Conservation (phyloP, 2,329 filamentous ascomycete species). For the Fusarium sp. region DNA sequence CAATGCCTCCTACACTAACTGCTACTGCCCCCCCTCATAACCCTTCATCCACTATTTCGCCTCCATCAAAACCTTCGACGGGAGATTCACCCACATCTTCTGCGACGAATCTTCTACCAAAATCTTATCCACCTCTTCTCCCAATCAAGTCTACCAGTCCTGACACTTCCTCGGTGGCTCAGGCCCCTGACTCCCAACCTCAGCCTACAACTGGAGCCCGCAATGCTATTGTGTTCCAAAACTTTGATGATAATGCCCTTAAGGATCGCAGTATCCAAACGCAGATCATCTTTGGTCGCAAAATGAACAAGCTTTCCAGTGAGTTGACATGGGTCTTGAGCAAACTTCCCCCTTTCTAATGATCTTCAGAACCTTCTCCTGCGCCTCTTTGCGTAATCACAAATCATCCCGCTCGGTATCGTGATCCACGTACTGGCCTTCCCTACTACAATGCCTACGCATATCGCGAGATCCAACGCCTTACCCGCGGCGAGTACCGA, state of each 20-base stretch:
- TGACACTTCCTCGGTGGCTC: slow-evolving; percentile 23
- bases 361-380: slow-evolving; percentile 62
- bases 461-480: slow-evolving; percentile 83
- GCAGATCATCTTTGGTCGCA: slow-evolving; percentile 69
- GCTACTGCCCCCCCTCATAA: slow-evolving; percentile 37
- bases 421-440: slow-evolving; percentile 86
- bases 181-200: slow-evolving; percentile 42
- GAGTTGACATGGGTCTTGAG: slow-evolving; percentile 47
- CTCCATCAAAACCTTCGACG: slow-evolving; percentile 9
- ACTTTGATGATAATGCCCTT: slow-evolving; percentile 69
- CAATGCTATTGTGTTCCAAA: slow-evolving; percentile 70
- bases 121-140: slow-evolving; percentile 10
- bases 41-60: slow-evolving; percentile 15
- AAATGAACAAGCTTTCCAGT: slow-evolving; percentile 70
- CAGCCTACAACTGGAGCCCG: slow-evolving; percentile 62
- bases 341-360: slow-evolving; percentile 12
- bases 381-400: slow-evolving; percentile 82
- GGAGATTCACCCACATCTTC: slow-evolving; percentile 7
- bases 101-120: slow-evolving; percentile 20
- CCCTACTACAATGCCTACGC: slow-evolving; percentile 84
- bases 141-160: slow-evolving; percentile 20
- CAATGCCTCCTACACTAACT: slow-evolving; percentile 37
- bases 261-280: slow-evolving; percentile 70
- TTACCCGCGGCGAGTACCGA: slow-evolving; percentile 79
- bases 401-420: slow-evolving; percentile 82